Evolutionary conservation across 805 yeast species (phyloP).

Genomic region (Metschnikowia bowlesiae): DNA sequence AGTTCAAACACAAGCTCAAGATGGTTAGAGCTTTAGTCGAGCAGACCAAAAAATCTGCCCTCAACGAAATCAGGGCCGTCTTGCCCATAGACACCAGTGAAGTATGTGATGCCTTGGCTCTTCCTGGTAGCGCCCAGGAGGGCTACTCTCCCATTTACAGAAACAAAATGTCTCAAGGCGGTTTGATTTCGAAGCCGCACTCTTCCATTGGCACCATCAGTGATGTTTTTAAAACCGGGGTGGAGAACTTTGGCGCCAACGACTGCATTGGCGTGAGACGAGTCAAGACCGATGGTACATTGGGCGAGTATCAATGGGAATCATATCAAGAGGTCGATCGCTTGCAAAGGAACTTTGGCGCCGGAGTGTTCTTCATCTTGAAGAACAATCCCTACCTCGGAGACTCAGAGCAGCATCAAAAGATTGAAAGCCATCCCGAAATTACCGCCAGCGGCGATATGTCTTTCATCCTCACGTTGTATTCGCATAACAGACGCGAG

Average conservation of each 20-base stretch:
- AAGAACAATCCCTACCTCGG: slow-evolving; percentile 30
- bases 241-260: slow-evolving; percentile 2
- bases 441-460: slow-evolving; percentile 15
- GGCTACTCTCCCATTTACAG: slow-evolving; percentile 16
- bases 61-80: slow-evolving; percentile 3
- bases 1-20: not conserved
- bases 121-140: slow-evolving; percentile 10
- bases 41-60: slow-evolving; percentile 5
- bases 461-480: slow-evolving; percentile 33
- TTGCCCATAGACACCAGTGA: slow-evolving; percentile 8
- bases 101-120: slow-evolving; percentile 9
- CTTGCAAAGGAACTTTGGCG: slow-evolving; percentile 9
- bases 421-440: slow-evolving; percentile 17
- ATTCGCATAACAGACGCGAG: slow-evolving; percentile 32
- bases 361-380: slow-evolving; percentile 15
- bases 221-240: slow-evolving; percentile 10
- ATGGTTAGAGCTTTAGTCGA: slow-evolving; percentile 7
- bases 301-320: slow-evolving; percentile 12
- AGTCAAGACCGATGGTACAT: slow-evolving; percentile 7
- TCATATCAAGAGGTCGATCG: slow-evolving; percentile 7
- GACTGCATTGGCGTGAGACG: slow-evolving; percentile 11
- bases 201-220: slow-evolving; percentile 11
- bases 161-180: slow-evolving; percentile 8
- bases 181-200: slow-evolving; percentile 12
- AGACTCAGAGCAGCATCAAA: slow-evolving; percentile 21